Base-by-base conservation (phyloP, 2,329 filamentous ascomycete species). In the Metarhizium album region DNA sequence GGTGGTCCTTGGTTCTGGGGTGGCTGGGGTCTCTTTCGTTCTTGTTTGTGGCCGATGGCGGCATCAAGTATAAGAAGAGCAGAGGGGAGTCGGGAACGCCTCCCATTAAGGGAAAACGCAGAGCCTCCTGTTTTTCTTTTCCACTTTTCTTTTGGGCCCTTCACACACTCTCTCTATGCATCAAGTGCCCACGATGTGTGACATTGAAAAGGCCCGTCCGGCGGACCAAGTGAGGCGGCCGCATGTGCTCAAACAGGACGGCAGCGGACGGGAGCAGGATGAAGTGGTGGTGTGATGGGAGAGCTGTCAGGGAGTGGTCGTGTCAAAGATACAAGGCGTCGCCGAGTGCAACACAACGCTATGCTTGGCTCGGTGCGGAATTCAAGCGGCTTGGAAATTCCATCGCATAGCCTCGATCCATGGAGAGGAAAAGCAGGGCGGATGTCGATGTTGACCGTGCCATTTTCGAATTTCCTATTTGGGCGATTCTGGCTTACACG, bases 51-150 rank as follows among this genome's bases (percentile, higher is more conserved):
- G 33, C 4, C 16, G 33, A 8, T 3, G 14, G 33, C 14, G 35
- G 18, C 46, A 33, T 51, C 45, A 37, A 6, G 7, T 43, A 51
- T 47, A 51, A 37, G 45, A 47, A 23, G n/a, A n/a, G 2, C 14
- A 24, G 24, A 13, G 33, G 14, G 11, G 33, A 5, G 5, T 11
- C 11, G 29, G 29, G 5, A 31, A 38, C 11, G 35, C 14, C 8
- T 40, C 37, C n/a, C 16, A 16, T 27, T 6, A 4, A 23, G 22
- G 16, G 8, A 46, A 13, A 27, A 33, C 14, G 38, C 45, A 50
- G 37, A 50, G 49, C 35, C 43, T 42, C 49, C n/a, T n/a, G n/a
- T n/a, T n/a, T n/a, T n/a, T n/a, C n/a, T n/a, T n/a, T n/a, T n/a
- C n/a, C n/a, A n/a, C n/a, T n/a, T n/a, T n/a, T n/a, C n/a, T n/a